Evolutionary conservation across 129 eudicot genomes (phyloP), one percentile per base, ranked within the genome.

Genomic region (Flaveria ramosissima): DNA sequence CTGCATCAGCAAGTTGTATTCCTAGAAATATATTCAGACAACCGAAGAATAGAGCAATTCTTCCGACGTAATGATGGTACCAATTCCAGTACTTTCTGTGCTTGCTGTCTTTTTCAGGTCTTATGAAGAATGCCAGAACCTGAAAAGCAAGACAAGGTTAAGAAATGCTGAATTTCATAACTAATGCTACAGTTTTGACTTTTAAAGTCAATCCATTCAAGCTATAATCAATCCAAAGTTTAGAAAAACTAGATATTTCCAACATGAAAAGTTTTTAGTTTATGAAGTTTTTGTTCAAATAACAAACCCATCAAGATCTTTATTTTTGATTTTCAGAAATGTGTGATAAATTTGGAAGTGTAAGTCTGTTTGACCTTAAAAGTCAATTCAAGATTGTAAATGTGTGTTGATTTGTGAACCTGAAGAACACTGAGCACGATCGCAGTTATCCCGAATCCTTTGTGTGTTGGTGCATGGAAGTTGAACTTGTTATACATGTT

Each of bases 41-140:
- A 83, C 90, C 98, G 41, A 89, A 89, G 71, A 91, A 79, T 21
- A 94, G 92, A 56, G 92, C 86, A 51, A 87, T 70, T 70, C 92
- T 83, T 43, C 98, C 98, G 11, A 85, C 68, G 81, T 93, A 89
- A 57, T 82, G 86, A 71, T 91, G 98, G 82, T 89, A 94, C 89
- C 86, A 82, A 26, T 85, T 89, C 98, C 98, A 94, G 52, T 80
- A 88, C 85, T 73, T 83, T 41, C 98, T 85, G 50, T 68, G 85
- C 81, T 91, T 94, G 71, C 96, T 89, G 57, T 87, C 97, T 66
- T 86, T 84, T 51, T 83, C 81, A 42, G 99, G 99, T 60, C 97
- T 79, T 68, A 83, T 17, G 59, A 91, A 79, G 82, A 94, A 89
- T 6, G 99, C 99, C 80, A 83, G 24, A 23, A 94, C 90, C 98